A percentile compares a stretch with the other conserved stretches of the same genome.
Conservation (phyloP, 2,329 filamentous ascomycete species). For the Macroventuria anomochaeta region DNA sequence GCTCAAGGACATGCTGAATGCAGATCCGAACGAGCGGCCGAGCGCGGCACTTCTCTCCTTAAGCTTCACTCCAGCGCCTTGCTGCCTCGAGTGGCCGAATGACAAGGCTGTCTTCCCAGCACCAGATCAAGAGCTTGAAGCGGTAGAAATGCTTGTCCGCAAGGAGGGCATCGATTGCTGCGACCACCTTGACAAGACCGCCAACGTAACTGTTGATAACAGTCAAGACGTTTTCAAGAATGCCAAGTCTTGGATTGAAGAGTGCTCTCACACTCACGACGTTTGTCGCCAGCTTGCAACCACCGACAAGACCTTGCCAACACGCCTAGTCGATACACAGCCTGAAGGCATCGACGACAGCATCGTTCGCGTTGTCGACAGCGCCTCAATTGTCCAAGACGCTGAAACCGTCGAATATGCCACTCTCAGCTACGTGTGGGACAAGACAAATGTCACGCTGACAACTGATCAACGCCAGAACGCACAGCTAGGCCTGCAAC, state of each 20-base stretch:
- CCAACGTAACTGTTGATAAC: not conserved
- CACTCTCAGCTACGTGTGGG: conserved; percentile 42
- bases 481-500: conserved; percentile 25
- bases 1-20: conserved; percentile 41
- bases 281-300: conserved; percentile 27
- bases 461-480: conserved; percentile 22
- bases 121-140: conserved; percentile 39
- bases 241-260: conserved; percentile 39
- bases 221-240: conserved; percentile 15
- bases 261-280: conserved; percentile 37
- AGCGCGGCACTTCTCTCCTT: conserved; percentile 40
- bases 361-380: conserved; percentile 34
- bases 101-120: conserved; percentile 41
- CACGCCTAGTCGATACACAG: conserved; percentile 41
- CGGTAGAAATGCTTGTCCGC: conserved; percentile 33
- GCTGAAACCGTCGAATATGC: conserved; percentile 29
- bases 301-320: conserved; percentile 31
- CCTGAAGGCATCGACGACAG: conserved; percentile 21
- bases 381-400: conserved; percentile 21
- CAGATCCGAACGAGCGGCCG: conserved; percentile 39
- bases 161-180: conserved; percentile 27
- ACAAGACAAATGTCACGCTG: conserved; percentile 27
- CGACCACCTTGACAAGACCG: conserved; percentile 17
- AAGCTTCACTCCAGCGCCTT: conserved; percentile 45
- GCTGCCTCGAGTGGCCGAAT: conserved; percentile 48